These are phyloP conservation scores for Globisporangium paroecandrum DNA, from an alignment of 352 stramenopile genomes.

Conservation along the genomic window DNA sequence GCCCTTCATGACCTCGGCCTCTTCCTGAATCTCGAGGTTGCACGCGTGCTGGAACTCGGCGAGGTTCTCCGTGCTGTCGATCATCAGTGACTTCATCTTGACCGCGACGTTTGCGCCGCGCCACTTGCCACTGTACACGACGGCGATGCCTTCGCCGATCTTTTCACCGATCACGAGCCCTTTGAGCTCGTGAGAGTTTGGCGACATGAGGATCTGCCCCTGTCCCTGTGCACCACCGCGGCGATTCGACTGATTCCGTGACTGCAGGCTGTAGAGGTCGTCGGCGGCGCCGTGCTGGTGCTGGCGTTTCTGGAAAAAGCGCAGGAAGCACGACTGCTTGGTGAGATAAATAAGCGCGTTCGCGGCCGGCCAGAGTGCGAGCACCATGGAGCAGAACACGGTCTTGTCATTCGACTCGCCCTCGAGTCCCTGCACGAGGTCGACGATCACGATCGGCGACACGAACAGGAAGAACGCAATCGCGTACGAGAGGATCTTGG, in stretches of 20 bases:
- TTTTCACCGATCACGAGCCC: constrained; percentile 80
- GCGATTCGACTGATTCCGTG: constrained; percentile 6
- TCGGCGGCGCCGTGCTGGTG: constrained; percentile 9
- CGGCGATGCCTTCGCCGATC: constrained; percentile 79
- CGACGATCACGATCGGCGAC: constrained; percentile 60
- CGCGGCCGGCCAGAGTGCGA: constrained; percentile 76
- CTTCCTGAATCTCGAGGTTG: constrained; percentile 82
- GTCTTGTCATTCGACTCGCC: constrained; percentile 33
- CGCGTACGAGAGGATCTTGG: constrained; percentile 77
- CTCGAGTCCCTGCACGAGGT: constrained; percentile 50
- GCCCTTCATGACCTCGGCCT: constrained; percentile 78
- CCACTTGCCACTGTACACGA: constrained; percentile 96
- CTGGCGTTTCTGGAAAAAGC: constrained; percentile 43
- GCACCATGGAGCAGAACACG: constrained; percentile 35
- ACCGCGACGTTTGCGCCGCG: constrained; percentile 93
- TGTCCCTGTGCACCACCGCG: background rate
- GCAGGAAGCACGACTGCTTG: constrained; percentile 54
- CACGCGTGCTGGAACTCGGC: constrained; percentile 78
- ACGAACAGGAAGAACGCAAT: constrained; percentile 77
- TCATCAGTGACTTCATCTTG: constrained; percentile 89
- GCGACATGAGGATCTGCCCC: constrained; percentile 46
- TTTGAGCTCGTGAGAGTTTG: constrained; percentile 69
- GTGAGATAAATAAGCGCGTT: constrained; percentile 79
- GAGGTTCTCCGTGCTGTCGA: constrained; percentile 58
- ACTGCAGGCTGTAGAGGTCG: constrained; percentile 29